Base-by-base conservation (phyloP, 2,329 filamentous ascomycete genomes). In the Colletotrichum chrysophilum region DNA sequence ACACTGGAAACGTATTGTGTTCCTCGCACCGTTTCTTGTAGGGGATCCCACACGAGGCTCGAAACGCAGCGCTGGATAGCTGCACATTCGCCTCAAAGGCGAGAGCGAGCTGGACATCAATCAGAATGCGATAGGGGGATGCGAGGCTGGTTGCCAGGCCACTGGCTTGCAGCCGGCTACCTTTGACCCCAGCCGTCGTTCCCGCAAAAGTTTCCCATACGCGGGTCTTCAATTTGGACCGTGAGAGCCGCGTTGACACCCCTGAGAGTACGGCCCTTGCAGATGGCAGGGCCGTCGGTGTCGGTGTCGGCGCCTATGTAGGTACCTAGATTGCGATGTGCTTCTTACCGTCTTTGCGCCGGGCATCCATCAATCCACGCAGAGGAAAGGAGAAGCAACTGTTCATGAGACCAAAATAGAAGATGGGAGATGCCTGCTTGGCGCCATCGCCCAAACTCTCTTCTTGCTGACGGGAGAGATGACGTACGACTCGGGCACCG, bases 151-250 rank as follows among this genome's bases (percentile, higher is more conserved):
- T 56, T 65, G 34, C 56, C 48, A 60, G 61, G 70, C 48, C 62
- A 52, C 18, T 52, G 60, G 58, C 43, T 65, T 30, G 60, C 58
- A 64, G 68, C 43, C 26, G 24, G 64, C 64, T 38, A 66, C 43
- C 65, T 52, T 28, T 14, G 34, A 69, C 70, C 64, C 74, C 28
- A 56, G 74, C 48, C 70, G 56, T 60, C 48, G 74, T 66, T 76
- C 64, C 70, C 70, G 74, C 74, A 66, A 60, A 66, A 60, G 24
- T 34, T 28, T 61, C 32, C 64, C 64, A 52, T 69, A 69, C 74
- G 74, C 74, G 70, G 74, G 58, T 69, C 24, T 38, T 66, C 70
- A 76, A 76, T 76, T 76, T 76, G 70, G 34, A 76, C 36, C 58
- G 55, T 60, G 30, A 69, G 70, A 73, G 74, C 73, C 70, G 73